Base-by-base conservation (phyloP, 305 asterid species). In the Ilex paraguariensis region DNA sequence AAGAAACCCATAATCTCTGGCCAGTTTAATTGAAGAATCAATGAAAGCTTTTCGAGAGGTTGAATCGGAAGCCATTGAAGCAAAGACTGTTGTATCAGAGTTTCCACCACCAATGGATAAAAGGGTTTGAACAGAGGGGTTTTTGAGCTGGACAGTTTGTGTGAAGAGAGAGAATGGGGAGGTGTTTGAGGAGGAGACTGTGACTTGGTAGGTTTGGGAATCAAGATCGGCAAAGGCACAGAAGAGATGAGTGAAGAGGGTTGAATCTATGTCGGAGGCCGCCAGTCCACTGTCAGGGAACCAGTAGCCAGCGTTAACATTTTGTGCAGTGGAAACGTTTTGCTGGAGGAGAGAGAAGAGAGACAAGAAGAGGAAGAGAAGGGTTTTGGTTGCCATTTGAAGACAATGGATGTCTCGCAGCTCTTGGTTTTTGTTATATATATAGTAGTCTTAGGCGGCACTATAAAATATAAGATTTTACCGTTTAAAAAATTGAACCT, bases 201-300 rank as follows among this genome's bases (percentile, higher is more conserved):
- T 61, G 57, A 72, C 69, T 42, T 61, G 62, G n/a, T 65, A 57
- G 40, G 78, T 33, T 33, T 59, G 68, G 2, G 75, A 21, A 17
- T 80, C 61, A 60, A 83, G 79, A 17, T 66, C 44, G 39, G 86
- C 81, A 32, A 76, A 76, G 7, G 81, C 81, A 28, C 78, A 76
- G 31, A 76, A 76, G 6, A 76, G 44, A n/a, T n/a, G n/a, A n/a
- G n/a, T n/a, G n/a, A n/a, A n/a, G n/a, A n/a, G n/a, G n/a, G n/a
- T n/a, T n/a, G n/a, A n/a, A n/a, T n/a, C n/a, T n/a, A n/a, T n/a
- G n/a, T n/a, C n/a, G n/a, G n/a, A n/a, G n/a, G n/a, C n/a, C n/a
- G n/a, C n/a, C n/a, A n/a, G n/a, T n/a, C n/a, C n/a, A n/a, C n/a
- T n/a, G n/a, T n/a, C n/a, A 56, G 57, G 60, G 46, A 70, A 64